Percentiles rank a stretch among this genome's conserved stretches.
Conservation (phyloP, 768 basidiomycete species). For the Naematelia aurantialba region DNA sequence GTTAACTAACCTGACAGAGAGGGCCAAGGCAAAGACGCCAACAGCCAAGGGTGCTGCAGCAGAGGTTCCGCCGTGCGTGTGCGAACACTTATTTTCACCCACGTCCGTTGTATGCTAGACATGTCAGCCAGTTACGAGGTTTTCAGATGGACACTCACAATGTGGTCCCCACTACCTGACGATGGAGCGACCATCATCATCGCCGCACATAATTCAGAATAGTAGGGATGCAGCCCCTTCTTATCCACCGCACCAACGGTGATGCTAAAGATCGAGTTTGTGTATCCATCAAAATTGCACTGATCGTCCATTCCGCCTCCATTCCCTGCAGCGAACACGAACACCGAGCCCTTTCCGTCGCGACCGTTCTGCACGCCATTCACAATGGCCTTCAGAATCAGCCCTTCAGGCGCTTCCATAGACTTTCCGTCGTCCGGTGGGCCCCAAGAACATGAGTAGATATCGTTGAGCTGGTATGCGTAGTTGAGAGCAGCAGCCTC, state of each 20-base stretch:
- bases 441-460: conserved; percentile 97
- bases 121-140: background rate
- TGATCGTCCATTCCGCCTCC: conserved; percentile 87
- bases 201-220: conserved; percentile 95
- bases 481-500: conserved; percentile 94
- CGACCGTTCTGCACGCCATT: conserved; percentile 91
- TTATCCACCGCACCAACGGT: conserved; percentile 94
- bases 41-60: conserved; percentile 96
- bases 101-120: conserved; percentile 87
- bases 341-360: conserved; percentile 82
- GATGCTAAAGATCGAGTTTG: conserved; percentile 92
- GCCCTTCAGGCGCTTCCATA: conserved; percentile 88
- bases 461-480: conserved; percentile 83
- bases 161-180: conserved; percentile 87
- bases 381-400: conserved; percentile 88
- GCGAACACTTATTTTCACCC: conserved; percentile 75
- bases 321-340: conserved; percentile 96
- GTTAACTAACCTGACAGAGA: conserved; percentile 69
- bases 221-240: conserved; percentile 90
- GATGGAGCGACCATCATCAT: conserved; percentile 96
- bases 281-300: conserved; percentile 99
- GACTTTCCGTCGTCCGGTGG: conserved; percentile 89
- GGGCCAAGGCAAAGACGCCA: conserved; percentile 84
- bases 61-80: conserved; percentile 88
- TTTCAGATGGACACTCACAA: conserved; percentile 59